Evolutionary conservation across 768 basidiomycete species (phyloP), one percentile per base, ranked within the genome.

Genomic region (Leccinum sublutescens): DNA sequence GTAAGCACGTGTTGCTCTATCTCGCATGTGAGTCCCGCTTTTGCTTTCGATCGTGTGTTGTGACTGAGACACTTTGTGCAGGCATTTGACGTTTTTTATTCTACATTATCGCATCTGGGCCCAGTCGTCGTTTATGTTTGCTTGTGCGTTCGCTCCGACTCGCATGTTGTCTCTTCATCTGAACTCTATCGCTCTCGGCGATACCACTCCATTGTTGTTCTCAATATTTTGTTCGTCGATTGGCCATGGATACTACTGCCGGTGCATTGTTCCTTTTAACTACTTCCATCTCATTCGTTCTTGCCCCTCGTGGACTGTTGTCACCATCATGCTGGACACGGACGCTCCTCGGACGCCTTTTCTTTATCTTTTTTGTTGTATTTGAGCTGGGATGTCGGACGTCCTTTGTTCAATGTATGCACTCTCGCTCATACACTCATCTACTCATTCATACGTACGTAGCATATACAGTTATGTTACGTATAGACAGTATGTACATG

Each of bases 61-160:
- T 17, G 49, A 31, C 15, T 15, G 5, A 19, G 21, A 10, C 17
- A 2, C 21, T 2, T 52, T 14, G 17, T 25, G 11, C 17, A 55
- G 54, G 54, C 33, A 49, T 51, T 54, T 54, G n/a, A 33, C 23
- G 7, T 17, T 54, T 54, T 33, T 55, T 40, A 40, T 40, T 40
- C 8, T 40, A 40, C 38, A 40, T 40, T 40, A 40, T 40, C n/a
- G 17, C 38, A 40, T 40, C 52, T 33, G 10, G 50, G 33, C 11
- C 31, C 17, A 7, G 5, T 33, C 11, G 31, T n/a, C 33, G 29
- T 34, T 55, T 40, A 17, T 40, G 17, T 40, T 40, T n/a, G 38
- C 38, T 40, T n/a, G 3, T 14, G 4, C 38, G 38, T 17, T 40
- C 17, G 38, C 38, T 40, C 17, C 38, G 38, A n/a, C 38, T 40